Evolutionary conservation across 371 early-diverging fungal species (phyloP).

Genomic region (Mucor mucedo): DNA sequence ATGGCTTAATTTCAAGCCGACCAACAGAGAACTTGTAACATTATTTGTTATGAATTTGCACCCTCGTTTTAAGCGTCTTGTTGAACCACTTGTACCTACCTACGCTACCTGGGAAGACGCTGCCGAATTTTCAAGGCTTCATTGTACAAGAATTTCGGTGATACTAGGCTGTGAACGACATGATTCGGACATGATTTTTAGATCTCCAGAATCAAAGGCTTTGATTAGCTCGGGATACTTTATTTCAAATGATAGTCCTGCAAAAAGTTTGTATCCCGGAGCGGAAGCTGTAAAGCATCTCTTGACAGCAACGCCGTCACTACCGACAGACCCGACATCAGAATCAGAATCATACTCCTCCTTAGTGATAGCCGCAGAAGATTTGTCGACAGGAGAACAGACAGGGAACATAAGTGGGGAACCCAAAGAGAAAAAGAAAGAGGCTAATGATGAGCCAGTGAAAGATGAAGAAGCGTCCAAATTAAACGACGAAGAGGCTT

Average conservation of each 20-base stretch:
- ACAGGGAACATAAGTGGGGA: no score
- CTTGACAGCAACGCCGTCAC: background rate
- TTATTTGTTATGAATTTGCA: slow-evolving; percentile 37
- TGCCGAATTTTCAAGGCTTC: slow-evolving; percentile 26
- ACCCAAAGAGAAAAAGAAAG: no score
- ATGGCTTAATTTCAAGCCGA: slow-evolving; percentile 13
- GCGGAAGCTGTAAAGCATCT: background rate
- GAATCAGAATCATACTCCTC: background rate
- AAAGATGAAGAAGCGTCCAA: no score
- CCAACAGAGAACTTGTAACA: slow-evolving; percentile 28
- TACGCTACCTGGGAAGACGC: slow-evolving; percentile 30
- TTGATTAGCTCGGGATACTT: slow-evolving; percentile 29
- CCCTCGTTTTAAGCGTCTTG: slow-evolving; percentile 38
- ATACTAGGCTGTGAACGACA: slow-evolving; percentile 24
- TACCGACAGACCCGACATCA: background rate
- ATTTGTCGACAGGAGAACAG: no score
- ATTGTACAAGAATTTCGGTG: slow-evolving; percentile 27
- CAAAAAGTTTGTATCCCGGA: background rate
- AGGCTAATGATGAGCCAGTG: no score
- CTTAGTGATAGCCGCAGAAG: no score
- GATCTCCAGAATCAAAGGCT: slow-evolving; percentile 13
- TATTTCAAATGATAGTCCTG: slow-evolving; percentile 11
- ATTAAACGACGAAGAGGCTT: no score
- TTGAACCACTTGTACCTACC: slow-evolving; percentile 32
- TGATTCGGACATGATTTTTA: slow-evolving; percentile 19